phyloP scores from a whole-genome alignment of 2,329 filamentous ascomycete species.

The Tolypocladium tropicale region DNA sequence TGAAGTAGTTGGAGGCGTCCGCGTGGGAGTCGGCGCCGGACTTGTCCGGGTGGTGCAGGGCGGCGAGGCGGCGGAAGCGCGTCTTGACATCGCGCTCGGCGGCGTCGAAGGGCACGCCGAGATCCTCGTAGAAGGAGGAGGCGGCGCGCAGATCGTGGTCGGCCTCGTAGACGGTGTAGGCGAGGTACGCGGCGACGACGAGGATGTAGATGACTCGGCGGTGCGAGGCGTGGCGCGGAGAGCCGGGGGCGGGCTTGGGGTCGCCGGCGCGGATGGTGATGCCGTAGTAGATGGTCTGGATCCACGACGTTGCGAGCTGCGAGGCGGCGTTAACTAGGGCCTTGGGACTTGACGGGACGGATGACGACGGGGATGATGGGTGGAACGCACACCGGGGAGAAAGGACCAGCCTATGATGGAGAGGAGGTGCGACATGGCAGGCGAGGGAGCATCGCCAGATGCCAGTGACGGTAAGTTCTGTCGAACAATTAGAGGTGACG shows the following conservation, averaged over 20 bases:
- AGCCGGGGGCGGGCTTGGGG: constrained; percentile 61
- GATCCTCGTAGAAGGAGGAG: constrained; percentile 69
- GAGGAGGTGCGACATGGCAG: constrained; percentile 39
- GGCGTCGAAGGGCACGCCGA: constrained; percentile 59
- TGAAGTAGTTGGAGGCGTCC: constrained; percentile 46
- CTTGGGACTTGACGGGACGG: background rate
- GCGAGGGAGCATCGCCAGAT: constrained; percentile 9
- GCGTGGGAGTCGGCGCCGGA: constrained; percentile 26
- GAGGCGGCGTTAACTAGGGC: background rate
- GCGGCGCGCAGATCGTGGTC: constrained; percentile 65
- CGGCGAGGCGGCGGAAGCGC: constrained; percentile 68
- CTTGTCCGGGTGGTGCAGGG: constrained; percentile 79
- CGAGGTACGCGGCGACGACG: constrained; percentile 74
- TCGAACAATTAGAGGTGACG: background rate
- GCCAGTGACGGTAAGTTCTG: background rate
- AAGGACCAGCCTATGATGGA: constrained; percentile 48
- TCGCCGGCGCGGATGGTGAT: constrained; percentile 84
- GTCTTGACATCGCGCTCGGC: constrained; percentile 72
- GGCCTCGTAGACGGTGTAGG: constrained; percentile 88
- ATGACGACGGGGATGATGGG: background rate
- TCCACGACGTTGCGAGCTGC: constrained; percentile 66
- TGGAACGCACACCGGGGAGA: constrained; percentile 39
- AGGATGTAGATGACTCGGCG: constrained; percentile 73
- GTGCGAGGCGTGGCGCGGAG: constrained; percentile 60
- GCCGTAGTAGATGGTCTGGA: constrained; percentile 76